phyloP scores from a whole-genome alignment of 106 monocot genomes.

The Acorus gramineus region DNA sequence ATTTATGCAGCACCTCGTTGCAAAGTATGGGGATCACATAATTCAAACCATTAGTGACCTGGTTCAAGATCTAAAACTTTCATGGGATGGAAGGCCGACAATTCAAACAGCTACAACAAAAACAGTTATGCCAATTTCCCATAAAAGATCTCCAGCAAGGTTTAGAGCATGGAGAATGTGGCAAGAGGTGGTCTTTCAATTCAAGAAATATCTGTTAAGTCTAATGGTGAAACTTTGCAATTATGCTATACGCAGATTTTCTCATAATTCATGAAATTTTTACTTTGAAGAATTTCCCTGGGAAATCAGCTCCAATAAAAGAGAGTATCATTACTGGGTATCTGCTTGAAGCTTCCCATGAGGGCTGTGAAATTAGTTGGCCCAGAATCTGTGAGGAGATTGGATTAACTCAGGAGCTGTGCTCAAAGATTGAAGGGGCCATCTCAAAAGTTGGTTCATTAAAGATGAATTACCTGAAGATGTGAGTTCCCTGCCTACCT shows the following conservation, averaged over 20 bases:
- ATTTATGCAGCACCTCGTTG: conserved; percentile 46
- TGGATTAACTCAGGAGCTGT: conserved; percentile 51
- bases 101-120: conserved; percentile 22
- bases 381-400: conserved; percentile 53
- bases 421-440: conserved; percentile 36
- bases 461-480: conserved; percentile 84
- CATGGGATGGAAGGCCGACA: conserved; percentile 36
- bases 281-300: conserved; percentile 28
- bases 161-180: conserved; percentile 82
- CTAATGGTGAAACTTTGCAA: too few relatives aligned
- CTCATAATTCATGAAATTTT: too few relatives aligned
- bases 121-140: conserved; percentile 18
- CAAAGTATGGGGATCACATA: conserved; percentile 47
- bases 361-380: conserved; percentile 67
- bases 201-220: conserved; percentile 78
- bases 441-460: conserved; percentile 65
- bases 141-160: conserved; percentile 51
- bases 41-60: conserved; percentile 43
- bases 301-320: conserved; percentile 58
- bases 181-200: conserved; percentile 56
- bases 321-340: conserved; percentile 61
- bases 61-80: conserved; percentile 51
- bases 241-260: too few relatives aligned
- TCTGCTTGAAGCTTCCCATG: conserved; percentile 74
- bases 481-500: conserved; percentile 25